Percentiles rank a stretch among this genome's conserved stretches.
Conservation (phyloP, 73 alveolate genomes). For the Diophrys sp. region DNA sequence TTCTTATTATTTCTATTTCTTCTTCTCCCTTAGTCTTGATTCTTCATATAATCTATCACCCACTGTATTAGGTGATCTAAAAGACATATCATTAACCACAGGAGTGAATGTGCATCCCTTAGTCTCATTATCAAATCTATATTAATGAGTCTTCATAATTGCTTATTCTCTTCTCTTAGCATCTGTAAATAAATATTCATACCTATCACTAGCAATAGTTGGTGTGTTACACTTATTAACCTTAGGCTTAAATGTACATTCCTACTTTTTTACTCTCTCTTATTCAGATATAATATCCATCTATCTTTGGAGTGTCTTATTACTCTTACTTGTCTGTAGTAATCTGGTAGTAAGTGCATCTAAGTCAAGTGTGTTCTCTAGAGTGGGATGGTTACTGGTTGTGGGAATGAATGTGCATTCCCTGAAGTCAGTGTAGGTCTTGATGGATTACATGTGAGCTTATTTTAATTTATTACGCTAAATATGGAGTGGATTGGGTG, state of each 20-base stretch:
- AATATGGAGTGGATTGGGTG: no score
- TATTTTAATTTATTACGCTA: background rate
- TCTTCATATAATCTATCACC: no score
- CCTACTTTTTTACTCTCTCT: background rate
- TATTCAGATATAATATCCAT: background rate
- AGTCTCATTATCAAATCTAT: background rate
- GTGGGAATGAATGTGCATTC: background rate
- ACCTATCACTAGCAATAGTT: background rate
- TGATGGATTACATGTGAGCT: background rate
- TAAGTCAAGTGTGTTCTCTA: background rate
- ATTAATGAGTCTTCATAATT: background rate
- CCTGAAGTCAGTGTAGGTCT: background rate
- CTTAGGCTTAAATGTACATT: background rate
- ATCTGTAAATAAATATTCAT: background rate
- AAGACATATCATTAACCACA: no score
- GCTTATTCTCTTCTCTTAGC: background rate
- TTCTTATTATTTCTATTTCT: no score
- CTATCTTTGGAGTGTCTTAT: background rate
- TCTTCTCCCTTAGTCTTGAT: no score
- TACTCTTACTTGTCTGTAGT: background rate
- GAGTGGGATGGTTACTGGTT: background rate
- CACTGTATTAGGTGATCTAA: no score
- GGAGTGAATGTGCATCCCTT: background rate
- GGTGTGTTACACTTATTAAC: background rate
- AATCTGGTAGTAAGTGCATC: background rate